Evolutionary conservation across 345 rosid genomes (phyloP), one percentile per base, ranked within the genome.

Genomic region (Lumnitzera racemosa): DNA sequence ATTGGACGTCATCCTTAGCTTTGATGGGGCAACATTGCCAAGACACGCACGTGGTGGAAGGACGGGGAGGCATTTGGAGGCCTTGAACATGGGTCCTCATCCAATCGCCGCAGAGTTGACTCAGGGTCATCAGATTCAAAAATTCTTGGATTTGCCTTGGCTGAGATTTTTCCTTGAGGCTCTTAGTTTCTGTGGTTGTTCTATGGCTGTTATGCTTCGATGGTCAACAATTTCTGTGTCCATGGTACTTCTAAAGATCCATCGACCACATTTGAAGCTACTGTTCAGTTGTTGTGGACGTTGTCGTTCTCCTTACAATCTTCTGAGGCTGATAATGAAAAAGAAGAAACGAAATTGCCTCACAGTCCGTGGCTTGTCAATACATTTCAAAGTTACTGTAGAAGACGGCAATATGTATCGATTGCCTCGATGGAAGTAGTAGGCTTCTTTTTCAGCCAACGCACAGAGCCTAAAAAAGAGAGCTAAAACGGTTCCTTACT

Each of bases 261-360:
- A 60, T 88, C 89, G 15, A 85, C 89, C 57, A 92, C 98, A 51
- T 92, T 92, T 78, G 96, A 85, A 76, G 98, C 96, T 51, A 92
- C 98, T 13, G 87, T 94, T 69, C 96, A 87, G 73, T 68, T 89
- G 74, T 75, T 89, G 50, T 92, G 98, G 98, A 78, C 87, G 3
- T 70, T 74, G 5, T 96, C 98, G 0, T 73, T 67, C 64, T 74
- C 88, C 49, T 51, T 83, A 46, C 78, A 82, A 51, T 64, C 84
- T 31, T 60, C 83, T 15, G 75, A 68, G 64, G 58, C 61, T 80
- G 96, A 85, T 66, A 72, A 80, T 51, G 86, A 85, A 58, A 92
- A 89, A 54, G 80, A 85, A 71, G 86, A 84, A 74, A 81, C 75
- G 72, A 80, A 81, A 63, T 63, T 80, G 71, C 70, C 87, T 58